A percentile compares a stretch with the other conserved stretches of the same genome.
phyloP scores from a whole-genome alignment of 257 asterid genomes.

The Agastache rugosa region DNA sequence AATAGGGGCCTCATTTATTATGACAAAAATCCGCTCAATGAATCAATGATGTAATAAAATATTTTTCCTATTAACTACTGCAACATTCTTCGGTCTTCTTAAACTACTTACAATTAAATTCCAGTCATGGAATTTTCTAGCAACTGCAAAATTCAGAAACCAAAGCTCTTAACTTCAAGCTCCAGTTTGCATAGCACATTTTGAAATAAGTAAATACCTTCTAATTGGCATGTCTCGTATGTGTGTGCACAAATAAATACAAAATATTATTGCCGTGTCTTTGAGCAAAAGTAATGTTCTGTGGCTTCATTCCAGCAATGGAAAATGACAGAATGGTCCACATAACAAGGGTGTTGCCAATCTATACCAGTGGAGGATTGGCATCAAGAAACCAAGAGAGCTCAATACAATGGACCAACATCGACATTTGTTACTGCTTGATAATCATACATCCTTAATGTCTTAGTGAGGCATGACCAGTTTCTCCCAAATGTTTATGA shows the following conservation, averaged over 20 bases:
- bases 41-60: slow-evolving; percentile 4
- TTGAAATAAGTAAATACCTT: slow-evolving; percentile 17
- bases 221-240: slow-evolving; percentile 10
- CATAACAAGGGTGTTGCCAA: slow-evolving; percentile 18
- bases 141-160: slow-evolving; percentile 34
- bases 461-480: slow-evolving; percentile 80
- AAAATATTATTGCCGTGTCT: neutral
- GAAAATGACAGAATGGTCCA: slow-evolving; percentile 6
- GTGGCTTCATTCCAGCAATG: slow-evolving; percentile 26
- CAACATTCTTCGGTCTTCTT: neutral
- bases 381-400: neutral
- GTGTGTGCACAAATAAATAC: neutral
- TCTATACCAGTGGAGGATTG: neutral
- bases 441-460: slow-evolving; percentile 48
- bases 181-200: slow-evolving; percentile 11
- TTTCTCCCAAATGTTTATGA: slow-evolving; percentile 81
- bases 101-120: slow-evolving; percentile 22
- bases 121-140: slow-evolving; percentile 6
- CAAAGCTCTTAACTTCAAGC: slow-evolving; percentile 9
- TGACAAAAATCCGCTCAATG: slow-evolving; percentile 1
- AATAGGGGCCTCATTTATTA: neutral
- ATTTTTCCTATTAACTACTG: neutral
- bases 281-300: neutral
- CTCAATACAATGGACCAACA: neutral
- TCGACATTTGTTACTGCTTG: slow-evolving; percentile 6